phyloP scores from a whole-genome alignment of 257 asterid genomes.

The Gardenia jasminoides region DNA sequence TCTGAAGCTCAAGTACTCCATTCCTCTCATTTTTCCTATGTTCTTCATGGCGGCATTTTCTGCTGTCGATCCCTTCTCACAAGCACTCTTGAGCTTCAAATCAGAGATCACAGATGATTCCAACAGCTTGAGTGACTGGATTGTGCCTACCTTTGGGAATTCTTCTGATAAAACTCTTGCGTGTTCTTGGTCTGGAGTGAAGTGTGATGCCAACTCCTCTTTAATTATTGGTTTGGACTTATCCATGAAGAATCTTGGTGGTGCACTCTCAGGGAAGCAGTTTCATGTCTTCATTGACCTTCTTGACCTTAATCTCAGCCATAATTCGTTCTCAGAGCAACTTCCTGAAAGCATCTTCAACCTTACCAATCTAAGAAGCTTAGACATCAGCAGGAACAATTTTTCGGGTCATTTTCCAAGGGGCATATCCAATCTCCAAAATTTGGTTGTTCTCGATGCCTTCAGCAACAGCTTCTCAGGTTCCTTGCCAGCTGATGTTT shows the following conservation, averaged over 20 bases:
- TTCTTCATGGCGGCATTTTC: constrained; percentile 26
- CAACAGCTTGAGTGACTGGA: constrained; percentile 62
- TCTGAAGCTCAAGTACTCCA: constrained; percentile 33
- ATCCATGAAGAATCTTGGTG: constrained; percentile 74
- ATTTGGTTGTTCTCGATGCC: constrained; percentile 76
- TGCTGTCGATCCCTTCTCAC: constrained; percentile 70
- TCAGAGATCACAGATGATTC: constrained; percentile 60
- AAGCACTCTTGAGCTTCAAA: constrained; percentile 74
- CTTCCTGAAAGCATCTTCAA: constrained; percentile 66
- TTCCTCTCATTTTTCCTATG: constrained; percentile 30
- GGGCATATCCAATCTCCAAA: constrained; percentile 55
- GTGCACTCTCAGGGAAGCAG: constrained; percentile 60
- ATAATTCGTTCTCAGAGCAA: constrained; percentile 61
- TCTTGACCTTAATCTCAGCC: constrained; percentile 64
- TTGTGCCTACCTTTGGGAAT: constrained; percentile 31
- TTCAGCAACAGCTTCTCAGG: constrained; percentile 97
- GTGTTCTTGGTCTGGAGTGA: constrained; percentile 87
- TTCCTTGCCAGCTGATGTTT: constrained; percentile 60
- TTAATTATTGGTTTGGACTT: constrained; percentile 61
- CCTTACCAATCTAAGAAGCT: constrained; percentile 45
- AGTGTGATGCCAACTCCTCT: constrained; percentile 57
- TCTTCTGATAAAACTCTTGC: constrained; percentile 43
- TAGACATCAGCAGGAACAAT: constrained; percentile 89
- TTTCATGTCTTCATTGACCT: constrained; percentile 54
- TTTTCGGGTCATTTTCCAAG: constrained; percentile 84